Evolutionary conservation across 768 basidiomycete species (phyloP).

Genomic region (Daedalea quercina): DNA sequence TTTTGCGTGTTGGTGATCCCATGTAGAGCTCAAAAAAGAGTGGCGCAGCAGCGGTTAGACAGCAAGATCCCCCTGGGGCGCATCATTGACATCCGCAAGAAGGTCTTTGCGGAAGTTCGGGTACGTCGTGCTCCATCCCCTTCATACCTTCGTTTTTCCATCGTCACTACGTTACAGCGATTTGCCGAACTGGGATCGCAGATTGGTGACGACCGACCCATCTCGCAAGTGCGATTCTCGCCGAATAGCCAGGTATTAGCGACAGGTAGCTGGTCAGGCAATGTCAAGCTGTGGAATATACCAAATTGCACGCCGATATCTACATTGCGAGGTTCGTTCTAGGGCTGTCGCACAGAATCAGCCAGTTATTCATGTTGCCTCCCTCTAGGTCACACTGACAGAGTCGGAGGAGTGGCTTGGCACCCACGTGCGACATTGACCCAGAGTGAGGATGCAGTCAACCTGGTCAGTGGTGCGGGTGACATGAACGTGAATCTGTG

Average conservation of each 20-base stretch:
- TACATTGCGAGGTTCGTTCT: slow-evolving; percentile 58
- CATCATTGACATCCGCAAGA: slow-evolving; percentile 90
- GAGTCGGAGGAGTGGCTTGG: slow-evolving; percentile 96
- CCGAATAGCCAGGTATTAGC: slow-evolving; percentile 86
- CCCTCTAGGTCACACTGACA: slow-evolving; percentile 72
- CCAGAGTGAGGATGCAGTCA: slow-evolving; percentile 56
- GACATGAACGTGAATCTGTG: slow-evolving; percentile 85
- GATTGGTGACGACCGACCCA: slow-evolving; percentile 93
- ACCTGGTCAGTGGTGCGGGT: slow-evolving; percentile 87
- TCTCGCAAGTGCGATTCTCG: slow-evolving; percentile 90
- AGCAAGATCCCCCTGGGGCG: slow-evolving; percentile 80
- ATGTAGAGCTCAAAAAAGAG: slow-evolving; percentile 90
- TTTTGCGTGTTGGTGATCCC: slow-evolving; percentile 31
- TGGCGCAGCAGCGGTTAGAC: slow-evolving; percentile 90
- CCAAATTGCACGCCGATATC: slow-evolving; percentile 80
- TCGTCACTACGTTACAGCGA: slow-evolving; percentile 40
- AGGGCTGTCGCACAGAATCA: background rate
- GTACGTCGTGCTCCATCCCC: slow-evolving; percentile 36
- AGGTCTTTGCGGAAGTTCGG: slow-evolving; percentile 84
- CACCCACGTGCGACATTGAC: slow-evolving; percentile 87
- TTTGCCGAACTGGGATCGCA: slow-evolving; percentile 93
- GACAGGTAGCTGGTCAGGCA: slow-evolving; percentile 95
- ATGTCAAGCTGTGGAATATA: slow-evolving; percentile 92
- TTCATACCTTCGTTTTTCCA: background rate
- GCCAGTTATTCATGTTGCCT: background rate